These are phyloP conservation scores for Chamaecyparis obtusa DNA, from an alignment of 75 land plant species.

Conservation along the genomic window DNA sequence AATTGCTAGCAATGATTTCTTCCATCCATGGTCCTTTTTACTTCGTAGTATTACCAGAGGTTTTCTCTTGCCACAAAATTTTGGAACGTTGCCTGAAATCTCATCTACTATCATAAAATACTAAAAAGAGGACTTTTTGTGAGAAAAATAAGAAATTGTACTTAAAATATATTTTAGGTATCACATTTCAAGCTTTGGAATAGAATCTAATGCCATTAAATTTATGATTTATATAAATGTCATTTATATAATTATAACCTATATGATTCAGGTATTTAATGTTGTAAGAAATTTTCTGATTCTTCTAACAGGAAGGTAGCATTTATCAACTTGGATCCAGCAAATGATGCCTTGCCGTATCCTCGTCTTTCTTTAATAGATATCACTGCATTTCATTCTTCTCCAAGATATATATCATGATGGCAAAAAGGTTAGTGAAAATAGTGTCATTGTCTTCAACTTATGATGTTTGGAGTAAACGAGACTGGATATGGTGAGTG, in stretches of 20 bases:
- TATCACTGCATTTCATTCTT: background rate
- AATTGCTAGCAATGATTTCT: background rate
- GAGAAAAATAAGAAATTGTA: background rate
- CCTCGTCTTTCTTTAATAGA: conserved; percentile 21
- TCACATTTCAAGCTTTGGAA: background rate
- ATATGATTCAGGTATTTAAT: background rate
- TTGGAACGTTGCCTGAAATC: background rate
- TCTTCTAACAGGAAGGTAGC: conserved; percentile 82
- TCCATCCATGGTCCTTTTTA: background rate
- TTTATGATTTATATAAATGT: background rate
- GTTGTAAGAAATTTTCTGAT: background rate
- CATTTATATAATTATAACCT: background rate
- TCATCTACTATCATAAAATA: background rate
- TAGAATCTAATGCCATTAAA: background rate
- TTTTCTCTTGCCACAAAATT: background rate
- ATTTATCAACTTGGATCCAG: conserved; percentile 97
- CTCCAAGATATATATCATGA: background rate
- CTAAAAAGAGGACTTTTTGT: background rate
- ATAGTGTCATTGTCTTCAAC: background rate
- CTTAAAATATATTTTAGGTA: background rate
- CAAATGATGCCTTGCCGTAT: conserved; percentile 98
- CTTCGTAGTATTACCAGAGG: background rate
- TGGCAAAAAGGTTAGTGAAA: background rate
- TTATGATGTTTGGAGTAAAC: background rate
- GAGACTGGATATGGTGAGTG: background rate